Evolutionary conservation across 1,284 basidiomycete species (phyloP).

Genomic region (Quambalaria eucalypti): DNA sequence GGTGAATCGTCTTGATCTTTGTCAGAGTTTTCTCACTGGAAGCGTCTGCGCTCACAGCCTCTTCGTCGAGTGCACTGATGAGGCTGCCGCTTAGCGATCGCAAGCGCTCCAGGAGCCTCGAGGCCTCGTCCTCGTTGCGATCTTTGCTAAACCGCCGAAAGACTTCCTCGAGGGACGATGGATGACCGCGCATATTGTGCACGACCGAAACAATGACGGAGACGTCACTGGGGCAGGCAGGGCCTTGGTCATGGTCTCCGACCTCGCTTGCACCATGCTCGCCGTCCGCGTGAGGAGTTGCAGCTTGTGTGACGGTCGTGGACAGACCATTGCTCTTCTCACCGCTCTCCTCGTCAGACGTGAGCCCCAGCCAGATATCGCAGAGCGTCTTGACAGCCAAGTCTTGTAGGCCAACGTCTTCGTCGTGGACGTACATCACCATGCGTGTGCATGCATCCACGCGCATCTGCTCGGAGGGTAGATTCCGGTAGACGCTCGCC

Average conservation of each 20-base stretch:
- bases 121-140: constrained; percentile 15
- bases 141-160: constrained; percentile 54
- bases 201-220: constrained; percentile 72
- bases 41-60: constrained; percentile 57
- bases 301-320: not conserved
- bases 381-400: constrained; percentile 77
- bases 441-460: constrained; percentile 74
- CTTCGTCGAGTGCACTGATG: constrained; percentile 78
- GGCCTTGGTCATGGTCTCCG: too few species aligned
- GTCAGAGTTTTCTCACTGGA: constrained; percentile 14
- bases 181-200: constrained; percentile 67
- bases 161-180: constrained; percentile 73
- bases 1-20: constrained; percentile 67
- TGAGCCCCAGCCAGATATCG: constrained; percentile 68
- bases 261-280: not conserved
- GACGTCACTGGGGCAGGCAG: too few species aligned
- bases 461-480: constrained; percentile 56
- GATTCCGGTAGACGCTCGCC: constrained; percentile 66
- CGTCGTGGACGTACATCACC: constrained; percentile 75
- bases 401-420: constrained; percentile 80
- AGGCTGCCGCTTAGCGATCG: constrained; percentile 69
- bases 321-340: not conserved
- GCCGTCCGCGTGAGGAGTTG: not conserved
- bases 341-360: not conserved
- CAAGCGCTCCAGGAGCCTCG: constrained; percentile 58